These are phyloP conservation scores for Paxillus involutus DNA, from an alignment of 768 basidiomycete species.

Conservation along the genomic window DNA sequence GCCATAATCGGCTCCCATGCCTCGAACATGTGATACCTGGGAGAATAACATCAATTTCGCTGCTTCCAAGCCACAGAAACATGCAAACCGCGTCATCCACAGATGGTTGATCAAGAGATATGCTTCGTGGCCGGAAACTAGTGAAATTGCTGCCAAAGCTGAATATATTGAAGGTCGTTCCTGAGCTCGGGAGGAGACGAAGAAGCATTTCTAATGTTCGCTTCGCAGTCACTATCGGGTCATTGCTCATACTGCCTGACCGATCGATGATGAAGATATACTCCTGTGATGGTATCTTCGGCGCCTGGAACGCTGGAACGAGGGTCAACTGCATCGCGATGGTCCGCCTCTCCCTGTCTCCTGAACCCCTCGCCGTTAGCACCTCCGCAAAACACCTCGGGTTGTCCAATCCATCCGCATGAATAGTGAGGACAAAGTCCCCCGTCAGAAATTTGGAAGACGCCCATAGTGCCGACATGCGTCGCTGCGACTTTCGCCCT, in stretches of 20 bases:
- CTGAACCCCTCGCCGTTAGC: conserved; percentile 15
- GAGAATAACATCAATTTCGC: conserved; percentile 9
- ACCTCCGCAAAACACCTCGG: conserved; percentile 59
- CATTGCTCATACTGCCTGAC: conserved; percentile 61
- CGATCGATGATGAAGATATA: conserved; percentile 63
- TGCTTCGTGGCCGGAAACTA: conserved; percentile 38
- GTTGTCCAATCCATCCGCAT: conserved; percentile 47
- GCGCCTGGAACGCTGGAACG: conserved; percentile 51
- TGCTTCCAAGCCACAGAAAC: neutral
- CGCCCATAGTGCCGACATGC: conserved; percentile 38
- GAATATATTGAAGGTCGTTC: conserved; percentile 56
- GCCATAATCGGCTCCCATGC: conserved; percentile 43
- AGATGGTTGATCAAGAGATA: conserved; percentile 27
- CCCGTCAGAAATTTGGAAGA: conserved; percentile 42
- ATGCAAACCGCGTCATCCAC: conserved; percentile 37
- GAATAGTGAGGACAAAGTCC: conserved; percentile 53
- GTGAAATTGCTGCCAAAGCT: conserved; percentile 42
- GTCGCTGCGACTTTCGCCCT: conserved; percentile 38
- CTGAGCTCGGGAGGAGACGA: conserved; percentile 42
- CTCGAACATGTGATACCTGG: conserved; percentile 40
- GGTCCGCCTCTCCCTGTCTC: conserved; percentile 18
- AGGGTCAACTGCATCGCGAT: conserved; percentile 54
- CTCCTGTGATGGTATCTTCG: conserved; percentile 46
- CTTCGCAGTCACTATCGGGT: too few species aligned
- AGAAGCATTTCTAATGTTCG: conserved; percentile 47